Evolutionary conservation across 805 yeast species (phyloP).

Genomic region (Ogataea kodamae): DNA sequence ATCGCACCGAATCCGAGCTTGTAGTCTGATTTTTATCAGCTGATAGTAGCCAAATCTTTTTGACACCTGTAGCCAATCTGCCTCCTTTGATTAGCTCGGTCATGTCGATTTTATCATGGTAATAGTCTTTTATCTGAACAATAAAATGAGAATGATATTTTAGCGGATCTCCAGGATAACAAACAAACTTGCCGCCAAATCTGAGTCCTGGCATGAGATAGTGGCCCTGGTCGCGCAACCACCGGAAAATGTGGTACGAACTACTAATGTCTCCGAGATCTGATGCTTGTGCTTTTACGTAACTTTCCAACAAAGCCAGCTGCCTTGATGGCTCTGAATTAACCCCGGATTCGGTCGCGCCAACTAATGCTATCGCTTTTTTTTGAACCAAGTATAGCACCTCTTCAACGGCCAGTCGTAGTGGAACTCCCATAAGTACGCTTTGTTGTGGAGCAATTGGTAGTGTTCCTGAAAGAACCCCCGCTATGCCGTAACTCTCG

Average conservation of each 20-base stretch:
- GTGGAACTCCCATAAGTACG: conserved; percentile 78
- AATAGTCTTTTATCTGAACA: conserved; percentile 47
- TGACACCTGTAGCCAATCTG: conserved; percentile 86
- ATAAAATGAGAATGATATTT: conserved; percentile 85
- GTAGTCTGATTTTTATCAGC: conserved; percentile 28
- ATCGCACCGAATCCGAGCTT: conserved; percentile 7
- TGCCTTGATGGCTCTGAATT: conserved; percentile 3
- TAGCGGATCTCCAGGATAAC: conserved; percentile 94
- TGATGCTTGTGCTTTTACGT: conserved; percentile 1
- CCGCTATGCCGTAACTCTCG: conserved; percentile 57
- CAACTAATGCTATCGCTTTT: conserved; percentile 9
- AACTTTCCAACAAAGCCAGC: conserved; percentile 3
- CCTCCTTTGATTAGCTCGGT: conserved; percentile 76
- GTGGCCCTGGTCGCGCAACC: conserved; percentile 32
- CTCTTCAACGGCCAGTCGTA: conserved; percentile 72
- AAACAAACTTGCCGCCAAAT: conserved; percentile 85
- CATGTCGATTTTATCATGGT: conserved; percentile 53
- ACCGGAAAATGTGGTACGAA: conserved; percentile 21
- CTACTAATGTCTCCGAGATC: conserved; percentile 11
- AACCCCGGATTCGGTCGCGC: neutral
- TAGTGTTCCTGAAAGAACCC: conserved; percentile 77
- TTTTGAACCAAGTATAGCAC: conserved; percentile 55
- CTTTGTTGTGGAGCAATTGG: conserved; percentile 94
- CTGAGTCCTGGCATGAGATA: conserved; percentile 79
- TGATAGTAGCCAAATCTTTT: conserved; percentile 71